Evolutionary conservation across 2,329 filamentous ascomycete species (phyloP), one percentile per base, ranked within the genome.

Genomic region (Phoma sp.): DNA sequence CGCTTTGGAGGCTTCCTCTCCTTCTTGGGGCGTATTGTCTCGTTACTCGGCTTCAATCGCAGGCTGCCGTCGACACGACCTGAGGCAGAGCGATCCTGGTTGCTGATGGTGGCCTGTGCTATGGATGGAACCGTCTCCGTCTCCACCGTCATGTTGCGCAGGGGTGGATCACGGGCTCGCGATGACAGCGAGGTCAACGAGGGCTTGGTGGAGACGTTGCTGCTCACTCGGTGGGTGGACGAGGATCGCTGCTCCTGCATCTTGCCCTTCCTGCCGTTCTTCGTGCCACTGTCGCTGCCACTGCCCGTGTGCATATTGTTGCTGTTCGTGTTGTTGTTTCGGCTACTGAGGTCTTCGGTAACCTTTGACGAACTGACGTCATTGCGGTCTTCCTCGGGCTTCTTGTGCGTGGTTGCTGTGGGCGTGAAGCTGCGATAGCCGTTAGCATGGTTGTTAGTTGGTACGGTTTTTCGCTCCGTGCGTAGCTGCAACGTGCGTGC

Each of bases 61-160:
- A 99, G 79, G 61, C 90, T 96, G 38, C 90, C 88, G 38, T 89
- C 88, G 54, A 85, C 85, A 17, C 84, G 82, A 19, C 87, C 86
- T n/a, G 83, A 76, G 15, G 69, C 77, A 21, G 80, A 78, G 57
- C 85, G 79, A 57, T 88, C 86, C 39, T 81, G 80, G 32, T 80
- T 76, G 24, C 85, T 85, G 31, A 88, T 87, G 25, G 96, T 81
- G 9, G 89, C 86, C 70, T 96, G 93, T 10, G 93, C 92, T 50
- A 97, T 90, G 3, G 93, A 96, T 38, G 87, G 89, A 33, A 99
- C 95, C 0, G 93, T 96, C 76, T 99, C 95, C 0, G 95, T 97
- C 78, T 99, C 95, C 13, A 98, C 94, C 9, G 92, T 98, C 92
- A 99, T 97, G 67, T 91, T 95, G 70, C 89, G 87, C 53, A 88